Base-by-base conservation (phyloP, 371 early-diverging fungal genomes). In the Fennellomyces sp. region DNA sequence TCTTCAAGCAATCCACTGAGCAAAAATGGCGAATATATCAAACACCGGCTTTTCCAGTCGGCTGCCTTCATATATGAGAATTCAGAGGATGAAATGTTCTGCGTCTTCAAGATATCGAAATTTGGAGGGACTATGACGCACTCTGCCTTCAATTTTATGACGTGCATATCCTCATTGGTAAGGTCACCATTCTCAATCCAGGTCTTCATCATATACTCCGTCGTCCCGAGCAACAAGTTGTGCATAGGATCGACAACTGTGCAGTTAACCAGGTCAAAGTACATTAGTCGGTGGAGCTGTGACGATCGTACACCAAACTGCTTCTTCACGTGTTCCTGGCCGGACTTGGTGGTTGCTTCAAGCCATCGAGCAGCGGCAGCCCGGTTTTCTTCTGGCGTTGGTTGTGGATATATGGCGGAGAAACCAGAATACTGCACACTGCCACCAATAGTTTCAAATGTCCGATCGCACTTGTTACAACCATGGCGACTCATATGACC, bases 201-300 rank as follows among this genome's bases (percentile, higher is more conserved):
- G 11, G 3, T 25, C 23, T 17, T 11, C n/a, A 26, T 41, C 55
- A 58, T 36, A 12, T 36, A 15, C 42, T 55, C 51, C 12, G 36
- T 31, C 12, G 56, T 56, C 4, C 62, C 62, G 1, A 56, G 39
- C 8, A 7, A 52, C 0, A 52, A n/a, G 26, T 57, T 63, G 19
- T 57, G 63, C 63, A 63, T 63, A 0, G 52, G 52, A 41, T 57
- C 57, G 4, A 52, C n/a, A 11, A 52, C 26, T 21, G 57, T n/a
- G 47, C 39, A 52, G 6, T 45, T 5, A 5, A 57, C 21, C 2
- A 36, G 2, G 36, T 63, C 57, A 28, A 51, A 55, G 19, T 61
- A 61, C 10, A 23, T 38, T 2, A 56, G 27, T 5, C 33, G 1
- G 19, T 50, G 51, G n/a, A 61, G 47, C 35, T 45, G 19, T 21